A percentile compares a stretch with the other conserved stretches of the same genome.
These are phyloP conservation scores for Parathielavia appendiculata DNA, from an alignment of 495 filamentous ascomycete genomes.

Conservation along the genomic window DNA sequence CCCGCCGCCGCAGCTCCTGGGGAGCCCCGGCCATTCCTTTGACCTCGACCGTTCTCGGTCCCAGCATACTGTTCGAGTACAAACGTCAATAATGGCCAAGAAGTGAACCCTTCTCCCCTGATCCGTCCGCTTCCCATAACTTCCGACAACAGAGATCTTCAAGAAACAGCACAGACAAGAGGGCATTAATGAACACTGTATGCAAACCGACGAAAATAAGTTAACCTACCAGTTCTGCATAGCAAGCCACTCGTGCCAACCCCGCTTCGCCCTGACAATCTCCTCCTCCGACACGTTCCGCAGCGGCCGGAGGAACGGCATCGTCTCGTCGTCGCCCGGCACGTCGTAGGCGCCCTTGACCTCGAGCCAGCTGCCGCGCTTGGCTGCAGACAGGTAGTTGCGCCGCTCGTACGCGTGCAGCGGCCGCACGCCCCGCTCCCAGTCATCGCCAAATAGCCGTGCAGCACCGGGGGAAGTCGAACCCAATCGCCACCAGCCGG, in stretches of 20 bases:
- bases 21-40: slow-evolving; percentile 3
- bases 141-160: not conserved
- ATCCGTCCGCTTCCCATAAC: not conserved
- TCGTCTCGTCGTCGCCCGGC: slow-evolving; percentile 61
- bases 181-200: too few species aligned
- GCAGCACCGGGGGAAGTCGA: slow-evolving; percentile 77
- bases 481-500: slow-evolving; percentile 84
- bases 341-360: slow-evolving; percentile 91
- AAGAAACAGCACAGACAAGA: not conserved
- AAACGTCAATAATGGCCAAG: not conserved
- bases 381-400: slow-evolving; percentile 93
- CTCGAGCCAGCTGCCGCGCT: slow-evolving; percentile 78
- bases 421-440: slow-evolving; percentile 68
- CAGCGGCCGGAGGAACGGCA: slow-evolving; percentile 81
- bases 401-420: slow-evolving; percentile 85
- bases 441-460: slow-evolving; percentile 94
- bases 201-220: not conserved
- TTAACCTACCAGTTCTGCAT: slow-evolving; percentile 81
- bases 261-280: slow-evolving; percentile 75
- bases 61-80: slow-evolving; percentile 56
- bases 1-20: slow-evolving; percentile 17
- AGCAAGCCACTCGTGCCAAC: slow-evolving; percentile 80
- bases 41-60: slow-evolving; percentile 43
- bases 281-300: slow-evolving; percentile 69
- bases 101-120: not conserved